Conservation (phyloP, 495 filamentous ascomycete species). For the Penicillium fimorum region DNA sequence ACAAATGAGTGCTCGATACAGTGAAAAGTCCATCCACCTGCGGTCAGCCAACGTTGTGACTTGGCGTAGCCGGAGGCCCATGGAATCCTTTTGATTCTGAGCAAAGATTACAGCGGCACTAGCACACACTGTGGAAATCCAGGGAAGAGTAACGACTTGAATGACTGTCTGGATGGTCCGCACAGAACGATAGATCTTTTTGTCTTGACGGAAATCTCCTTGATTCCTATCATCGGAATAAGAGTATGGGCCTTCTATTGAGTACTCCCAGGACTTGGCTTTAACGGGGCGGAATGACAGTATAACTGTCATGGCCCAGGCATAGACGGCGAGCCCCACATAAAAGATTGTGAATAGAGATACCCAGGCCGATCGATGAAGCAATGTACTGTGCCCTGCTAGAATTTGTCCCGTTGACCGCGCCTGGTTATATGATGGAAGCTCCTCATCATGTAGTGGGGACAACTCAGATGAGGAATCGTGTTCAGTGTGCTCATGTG, state of each 20-base stretch:
- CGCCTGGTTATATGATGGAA: not conserved
- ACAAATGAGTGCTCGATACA: not conserved
- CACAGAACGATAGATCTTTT: not conserved
- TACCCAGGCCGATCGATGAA: not conserved
- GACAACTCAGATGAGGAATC: not conserved
- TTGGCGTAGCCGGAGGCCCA: conserved; percentile 21
- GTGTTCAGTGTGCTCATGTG: not conserved
- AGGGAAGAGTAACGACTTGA: conserved; percentile 15
- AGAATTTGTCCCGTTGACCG: not conserved
- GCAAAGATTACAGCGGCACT: conserved; percentile 24
- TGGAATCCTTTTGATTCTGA: conserved; percentile 22
- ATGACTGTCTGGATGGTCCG: not conserved
- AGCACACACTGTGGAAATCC: conserved; percentile 25
- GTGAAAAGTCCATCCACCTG: conserved; percentile 19
- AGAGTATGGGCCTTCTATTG: not conserved
- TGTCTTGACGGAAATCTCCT: not conserved
- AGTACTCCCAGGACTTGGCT: not conserved
- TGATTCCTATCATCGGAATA: not conserved
- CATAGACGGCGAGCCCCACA: not conserved
- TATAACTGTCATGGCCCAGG: not conserved
- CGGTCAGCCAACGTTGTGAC: conserved; percentile 26
- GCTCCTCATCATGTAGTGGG: not conserved
- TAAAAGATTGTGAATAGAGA: not conserved
- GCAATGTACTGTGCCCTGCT: not conserved
- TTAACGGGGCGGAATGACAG: not conserved